These are phyloP conservation scores for Cercospora sp. DNA, from an alignment of 2,329 filamentous ascomycete genomes.

Conservation along the genomic window DNA sequence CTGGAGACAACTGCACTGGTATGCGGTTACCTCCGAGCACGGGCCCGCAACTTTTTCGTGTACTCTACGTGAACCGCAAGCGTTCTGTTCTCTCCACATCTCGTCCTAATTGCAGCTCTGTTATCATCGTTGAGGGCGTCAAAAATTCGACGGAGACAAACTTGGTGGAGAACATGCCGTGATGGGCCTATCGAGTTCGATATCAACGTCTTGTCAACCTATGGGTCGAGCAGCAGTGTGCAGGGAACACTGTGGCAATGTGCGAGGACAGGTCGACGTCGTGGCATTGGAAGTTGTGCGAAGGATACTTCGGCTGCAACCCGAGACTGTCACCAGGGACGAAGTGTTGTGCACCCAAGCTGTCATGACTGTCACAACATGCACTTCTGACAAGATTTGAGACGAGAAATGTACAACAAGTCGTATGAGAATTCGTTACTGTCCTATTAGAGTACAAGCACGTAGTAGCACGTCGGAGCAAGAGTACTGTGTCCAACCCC, in stretches of 20 bases:
- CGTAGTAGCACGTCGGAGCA: background rate
- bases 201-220: background rate
- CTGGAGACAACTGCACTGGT: background rate
- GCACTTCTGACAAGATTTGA: background rate
- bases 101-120: background rate
- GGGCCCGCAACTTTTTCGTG: background rate
- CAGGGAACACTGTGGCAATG: background rate
- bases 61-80: background rate
- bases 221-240: background rate
- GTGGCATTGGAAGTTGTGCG: background rate
- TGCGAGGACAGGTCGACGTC: background rate
- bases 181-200: background rate
- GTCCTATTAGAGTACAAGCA: slow-evolving; percentile 2
- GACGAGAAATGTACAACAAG: background rate
- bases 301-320: background rate
- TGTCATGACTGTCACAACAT: background rate
- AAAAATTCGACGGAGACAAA: background rate
- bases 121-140: background rate
- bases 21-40: background rate
- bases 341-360: background rate
- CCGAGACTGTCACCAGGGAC: background rate
- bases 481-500: slow-evolving; percentile 7
- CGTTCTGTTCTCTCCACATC: too few relatives aligned
- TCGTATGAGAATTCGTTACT: slow-evolving; percentile 6
- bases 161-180: background rate